Conservation (phyloP, 179 eudicot species). For the Vitellaria paradoxa region DNA sequence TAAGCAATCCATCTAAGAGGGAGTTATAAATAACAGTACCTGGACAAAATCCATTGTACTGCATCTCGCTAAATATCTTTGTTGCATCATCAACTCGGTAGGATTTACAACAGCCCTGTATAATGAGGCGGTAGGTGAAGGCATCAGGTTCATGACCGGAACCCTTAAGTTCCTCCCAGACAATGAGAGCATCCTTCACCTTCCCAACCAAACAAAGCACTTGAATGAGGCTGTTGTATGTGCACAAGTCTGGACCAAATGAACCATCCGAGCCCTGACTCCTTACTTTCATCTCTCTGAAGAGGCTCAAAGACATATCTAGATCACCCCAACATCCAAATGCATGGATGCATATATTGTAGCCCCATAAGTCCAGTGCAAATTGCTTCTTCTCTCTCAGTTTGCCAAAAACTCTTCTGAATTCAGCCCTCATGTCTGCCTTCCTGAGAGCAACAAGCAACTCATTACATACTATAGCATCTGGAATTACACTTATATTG, state of each 20-base stretch:
- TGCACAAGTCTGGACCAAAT: constrained; percentile 64
- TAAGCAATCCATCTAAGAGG: constrained; percentile 67
- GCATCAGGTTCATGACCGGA: constrained; percentile 93
- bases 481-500: constrained; percentile 29
- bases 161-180: constrained; percentile 79
- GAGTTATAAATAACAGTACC: constrained; percentile 73
- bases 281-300: constrained; percentile 72
- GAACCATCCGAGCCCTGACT: constrained; percentile 21
- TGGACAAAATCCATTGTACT: constrained; percentile 63
- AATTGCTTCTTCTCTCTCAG: constrained; percentile 43
- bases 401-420: constrained; percentile 39
- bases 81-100: constrained; percentile 60
- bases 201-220: constrained; percentile 70
- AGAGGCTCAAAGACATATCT: constrained; percentile 53
- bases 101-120: constrained; percentile 87
- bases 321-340: constrained; percentile 92
- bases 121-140: constrained; percentile 73
- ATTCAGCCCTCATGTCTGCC: constrained; percentile 64
- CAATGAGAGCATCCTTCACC: constrained; percentile 66
- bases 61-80: constrained; percentile 76
- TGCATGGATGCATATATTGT: constrained; percentile 84
- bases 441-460: constrained; percentile 71
- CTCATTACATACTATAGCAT: constrained; percentile 71
- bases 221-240: constrained; percentile 81
- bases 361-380: constrained; percentile 65